Conservation (phyloP, 2,329 filamentous ascomycete genomes). For the Didymella pomorum region DNA sequence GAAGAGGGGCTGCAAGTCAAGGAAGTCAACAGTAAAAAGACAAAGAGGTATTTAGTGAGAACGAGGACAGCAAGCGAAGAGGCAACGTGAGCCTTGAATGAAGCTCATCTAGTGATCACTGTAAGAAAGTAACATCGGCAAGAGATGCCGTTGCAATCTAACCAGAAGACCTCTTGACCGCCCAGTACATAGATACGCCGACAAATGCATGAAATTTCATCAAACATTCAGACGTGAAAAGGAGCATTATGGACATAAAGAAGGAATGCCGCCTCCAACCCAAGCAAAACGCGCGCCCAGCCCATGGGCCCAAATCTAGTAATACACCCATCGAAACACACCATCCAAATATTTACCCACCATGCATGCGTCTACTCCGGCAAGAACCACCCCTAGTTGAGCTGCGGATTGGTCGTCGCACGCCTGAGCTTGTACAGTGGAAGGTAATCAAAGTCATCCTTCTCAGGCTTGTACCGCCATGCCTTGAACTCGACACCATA, state of each 20-base stretch:
- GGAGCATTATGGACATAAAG: constrained; percentile 8
- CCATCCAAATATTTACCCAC: not conserved
- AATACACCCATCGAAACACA: constrained; percentile 18
- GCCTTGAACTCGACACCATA: constrained; percentile 98
- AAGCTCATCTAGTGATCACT: constrained; percentile 1
- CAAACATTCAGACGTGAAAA: constrained; percentile 13
- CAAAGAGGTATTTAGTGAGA: not conserved
- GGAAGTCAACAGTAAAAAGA: not conserved
- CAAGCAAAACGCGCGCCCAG: not conserved
- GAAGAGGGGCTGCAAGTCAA: too few relatives aligned
- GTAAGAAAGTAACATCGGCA: not conserved
- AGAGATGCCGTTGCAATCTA: constrained; percentile 7
- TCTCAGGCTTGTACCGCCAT: constrained; percentile 83
- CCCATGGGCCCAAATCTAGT: constrained; percentile 1
- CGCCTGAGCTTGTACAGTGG: constrained; percentile 81
- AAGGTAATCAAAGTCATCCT: constrained; percentile 83
- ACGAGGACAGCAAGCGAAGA: not conserved
- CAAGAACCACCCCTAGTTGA: constrained; percentile 24
- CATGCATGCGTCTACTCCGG: constrained; percentile 1
- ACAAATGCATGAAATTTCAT: constrained; percentile 19
- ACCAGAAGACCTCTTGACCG: not conserved
- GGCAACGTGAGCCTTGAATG: too few relatives aligned
- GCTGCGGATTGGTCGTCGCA: constrained; percentile 47
- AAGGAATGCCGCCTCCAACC: constrained; percentile 4
- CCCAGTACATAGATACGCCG: constrained; percentile 12